A percentile compares a stretch with the other conserved stretches of the same genome.
phyloP scores from a whole-genome alignment of 805 yeast genomes.

The Nematodospora valgi region DNA sequence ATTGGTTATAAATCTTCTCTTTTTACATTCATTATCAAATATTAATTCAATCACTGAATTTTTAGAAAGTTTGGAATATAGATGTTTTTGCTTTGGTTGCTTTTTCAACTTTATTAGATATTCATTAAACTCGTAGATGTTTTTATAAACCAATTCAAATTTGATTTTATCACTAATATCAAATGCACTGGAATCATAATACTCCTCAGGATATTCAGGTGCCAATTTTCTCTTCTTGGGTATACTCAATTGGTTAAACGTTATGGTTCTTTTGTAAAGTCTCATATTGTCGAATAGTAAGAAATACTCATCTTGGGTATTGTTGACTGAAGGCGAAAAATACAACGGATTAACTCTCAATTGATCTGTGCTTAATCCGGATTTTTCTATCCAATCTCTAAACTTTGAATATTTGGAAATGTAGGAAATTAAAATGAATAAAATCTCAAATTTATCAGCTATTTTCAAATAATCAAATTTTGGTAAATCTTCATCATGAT shows the following conservation, averaged over 20 bases:
- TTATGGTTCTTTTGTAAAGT: conserved; percentile 39
- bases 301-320: conserved; percentile 23
- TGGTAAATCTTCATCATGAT: conserved; percentile 18
- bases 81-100: conserved; percentile 21
- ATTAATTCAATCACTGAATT: conserved; percentile 20
- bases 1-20: conserved; percentile 50
- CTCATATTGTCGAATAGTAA: conserved; percentile 50
- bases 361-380: conserved; percentile 19
- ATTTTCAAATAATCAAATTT: conserved; percentile 40
- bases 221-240: conserved; percentile 34
- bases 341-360: conserved; percentile 20
- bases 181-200: conserved; percentile 24
- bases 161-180: conserved; percentile 23
- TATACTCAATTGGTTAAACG: conserved; percentile 23
- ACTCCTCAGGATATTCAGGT: conserved; percentile 30
- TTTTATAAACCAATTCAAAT: conserved; percentile 30
- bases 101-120: conserved; percentile 21
- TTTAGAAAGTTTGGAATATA: conserved; percentile 11
- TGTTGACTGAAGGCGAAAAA: conserved; percentile 7
- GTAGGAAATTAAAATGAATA: conserved; percentile 42
- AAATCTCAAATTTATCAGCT: conserved; percentile 47
- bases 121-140: conserved; percentile 27
- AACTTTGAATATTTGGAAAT: conserved; percentile 43
- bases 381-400: conserved; percentile 45
- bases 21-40: conserved; percentile 45